Conservation (phyloP, 345 rosid species). For the Rhodamnia argentea region DNA sequence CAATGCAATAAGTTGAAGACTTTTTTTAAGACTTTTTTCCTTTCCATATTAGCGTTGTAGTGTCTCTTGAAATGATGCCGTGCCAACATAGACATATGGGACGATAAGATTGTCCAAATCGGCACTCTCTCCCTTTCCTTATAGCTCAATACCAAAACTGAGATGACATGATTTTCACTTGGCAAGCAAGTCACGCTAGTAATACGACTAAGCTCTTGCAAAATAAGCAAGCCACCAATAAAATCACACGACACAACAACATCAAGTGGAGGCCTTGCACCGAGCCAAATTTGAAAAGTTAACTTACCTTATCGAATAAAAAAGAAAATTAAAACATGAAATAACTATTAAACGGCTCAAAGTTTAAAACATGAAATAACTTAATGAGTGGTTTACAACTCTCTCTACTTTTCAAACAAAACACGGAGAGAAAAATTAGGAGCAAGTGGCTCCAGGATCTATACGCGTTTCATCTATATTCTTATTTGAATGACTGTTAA, state of each 20-base stretch:
- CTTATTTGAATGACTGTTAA: no score
- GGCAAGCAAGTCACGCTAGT: not conserved
- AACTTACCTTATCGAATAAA: not conserved
- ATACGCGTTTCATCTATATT: no score
- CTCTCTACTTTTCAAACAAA: no score
- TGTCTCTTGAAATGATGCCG: not conserved
- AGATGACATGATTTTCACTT: not conserved
- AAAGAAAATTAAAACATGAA: not conserved
- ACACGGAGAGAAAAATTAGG: no score
- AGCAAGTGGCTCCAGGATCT: fast-evolving
- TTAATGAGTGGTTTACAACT: no score
- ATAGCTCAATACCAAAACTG: not conserved
- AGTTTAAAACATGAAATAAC: not conserved
- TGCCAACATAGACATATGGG: not conserved
- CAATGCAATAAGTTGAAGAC: no score
- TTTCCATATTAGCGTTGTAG: no score
- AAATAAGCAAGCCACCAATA: not conserved
- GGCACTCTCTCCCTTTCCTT: not conserved
- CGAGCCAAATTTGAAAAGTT: not conserved
- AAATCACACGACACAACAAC: not conserved
- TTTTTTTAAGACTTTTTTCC: no score
- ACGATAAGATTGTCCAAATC: not conserved
- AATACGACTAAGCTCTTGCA: not conserved
- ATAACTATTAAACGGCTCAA: not conserved
- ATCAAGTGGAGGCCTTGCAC: not conserved